Percentiles rank a stretch among this genome's conserved stretches.
phyloP scores from a whole-genome alignment of 257 asterid species.

The Gardenia jasminoides region DNA sequence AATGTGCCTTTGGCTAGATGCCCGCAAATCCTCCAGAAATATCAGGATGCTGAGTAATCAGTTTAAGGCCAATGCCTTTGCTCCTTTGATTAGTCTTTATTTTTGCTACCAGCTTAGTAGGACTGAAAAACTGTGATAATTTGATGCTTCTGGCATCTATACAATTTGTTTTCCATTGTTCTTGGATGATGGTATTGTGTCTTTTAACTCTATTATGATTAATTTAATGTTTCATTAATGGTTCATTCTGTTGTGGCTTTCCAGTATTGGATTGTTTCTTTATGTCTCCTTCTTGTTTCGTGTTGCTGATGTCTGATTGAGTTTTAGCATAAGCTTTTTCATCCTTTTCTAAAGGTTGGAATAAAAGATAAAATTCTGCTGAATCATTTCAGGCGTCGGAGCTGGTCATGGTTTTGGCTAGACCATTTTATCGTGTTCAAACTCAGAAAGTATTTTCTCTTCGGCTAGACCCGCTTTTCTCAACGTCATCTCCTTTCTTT shows the following conservation, averaged over 20 bases:
- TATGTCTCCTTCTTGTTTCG: neutral
- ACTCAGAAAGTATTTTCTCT: too few species aligned
- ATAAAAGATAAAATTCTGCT: too few species aligned
- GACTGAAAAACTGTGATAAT: slow-evolving; percentile 9
- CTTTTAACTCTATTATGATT: neutral
- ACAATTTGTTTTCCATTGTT: slow-evolving; percentile 6
- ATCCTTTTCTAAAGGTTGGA: too few species aligned
- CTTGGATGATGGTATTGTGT: slow-evolving; percentile 9
- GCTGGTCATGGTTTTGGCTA: too few species aligned
- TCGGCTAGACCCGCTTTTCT: too few species aligned
- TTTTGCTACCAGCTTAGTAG: slow-evolving; percentile 1
- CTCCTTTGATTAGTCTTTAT: neutral
- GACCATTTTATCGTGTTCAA: too few species aligned
- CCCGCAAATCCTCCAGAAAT: slow-evolving; percentile 59
- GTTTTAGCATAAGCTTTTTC: neutral
- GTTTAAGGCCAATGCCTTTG: neutral
- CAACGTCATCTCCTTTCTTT: too few species aligned
- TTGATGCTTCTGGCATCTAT: slow-evolving; percentile 3
- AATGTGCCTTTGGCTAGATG: slow-evolving; percentile 50
- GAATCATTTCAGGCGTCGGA: too few species aligned
- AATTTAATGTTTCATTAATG: slow-evolving; percentile 14
- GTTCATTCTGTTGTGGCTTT: slow-evolving; percentile 33
- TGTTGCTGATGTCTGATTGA: neutral
- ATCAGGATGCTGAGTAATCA: slow-evolving; percentile 49
- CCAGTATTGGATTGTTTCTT: neutral